Percentiles rank a stretch among this genome's conserved stretches.
phyloP scores from a whole-genome alignment of 768 basidiomycete species.

The Termitomyces eurrhizus region DNA sequence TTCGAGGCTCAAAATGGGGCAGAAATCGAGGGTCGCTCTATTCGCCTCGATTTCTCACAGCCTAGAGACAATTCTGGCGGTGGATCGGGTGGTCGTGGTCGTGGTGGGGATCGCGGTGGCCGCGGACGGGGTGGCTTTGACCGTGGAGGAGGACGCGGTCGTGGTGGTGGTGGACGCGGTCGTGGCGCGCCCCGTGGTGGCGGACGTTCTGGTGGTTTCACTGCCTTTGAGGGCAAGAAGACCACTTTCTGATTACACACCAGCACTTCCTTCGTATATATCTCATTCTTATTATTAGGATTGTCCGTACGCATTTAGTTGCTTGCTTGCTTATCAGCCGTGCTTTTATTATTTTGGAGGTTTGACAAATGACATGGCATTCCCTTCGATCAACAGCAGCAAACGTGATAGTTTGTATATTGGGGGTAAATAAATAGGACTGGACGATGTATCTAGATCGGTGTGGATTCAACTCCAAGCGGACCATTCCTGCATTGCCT shows the following conservation, averaged over 20 bases:
- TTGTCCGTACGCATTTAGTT: slow-evolving; percentile 1
- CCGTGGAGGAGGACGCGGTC: slow-evolving; percentile 36
- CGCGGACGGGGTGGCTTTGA: slow-evolving; percentile 27
- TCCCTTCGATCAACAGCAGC: not conserved
- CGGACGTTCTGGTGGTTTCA: slow-evolving; percentile 61
- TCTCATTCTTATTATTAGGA: not conserved
- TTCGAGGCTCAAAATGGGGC: slow-evolving; percentile 61
- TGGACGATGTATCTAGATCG: not conserved
- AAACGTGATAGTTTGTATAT: slow-evolving; percentile 8
- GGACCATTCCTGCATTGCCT: slow-evolving; percentile 29
- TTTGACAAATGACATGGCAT: not conserved
- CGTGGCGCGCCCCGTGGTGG: slow-evolving; percentile 43
- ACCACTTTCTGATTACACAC: slow-evolving; percentile 44
- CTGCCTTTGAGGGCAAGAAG: slow-evolving; percentile 64
- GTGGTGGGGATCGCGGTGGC: slow-evolving; percentile 25
- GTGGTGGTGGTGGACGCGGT: slow-evolving; percentile 36
- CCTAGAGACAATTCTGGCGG: slow-evolving; percentile 54
- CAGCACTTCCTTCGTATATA: not conserved
- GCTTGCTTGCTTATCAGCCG: slow-evolving; percentile 1
- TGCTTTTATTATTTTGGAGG: slow-evolving; percentile 4
- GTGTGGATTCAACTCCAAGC: not conserved
- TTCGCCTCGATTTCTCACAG: slow-evolving; percentile 85
- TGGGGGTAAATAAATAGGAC: not conserved
- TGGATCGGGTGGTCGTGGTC: slow-evolving; percentile 23
- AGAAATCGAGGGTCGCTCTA: slow-evolving; percentile 76